A percentile compares a stretch with the other conserved stretches of the same genome.
Evolutionary conservation across 345 rosid species (phyloP).

Genomic region (Moringa oleifera): DNA sequence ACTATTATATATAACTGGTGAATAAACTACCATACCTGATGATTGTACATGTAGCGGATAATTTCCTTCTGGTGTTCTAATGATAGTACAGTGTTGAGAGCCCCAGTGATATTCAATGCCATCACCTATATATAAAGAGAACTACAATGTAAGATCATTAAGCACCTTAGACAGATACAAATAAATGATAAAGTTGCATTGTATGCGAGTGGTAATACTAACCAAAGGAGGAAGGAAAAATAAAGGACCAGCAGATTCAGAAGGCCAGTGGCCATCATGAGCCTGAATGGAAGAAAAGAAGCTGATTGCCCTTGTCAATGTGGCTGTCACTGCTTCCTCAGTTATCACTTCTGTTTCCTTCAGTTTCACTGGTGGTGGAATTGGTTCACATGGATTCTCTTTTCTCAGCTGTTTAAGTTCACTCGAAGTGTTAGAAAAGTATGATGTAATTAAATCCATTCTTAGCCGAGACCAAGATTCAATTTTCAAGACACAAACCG

Average conservation of each 20-base stretch:
- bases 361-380: constrained; percentile 36
- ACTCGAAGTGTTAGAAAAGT: too few species aligned
- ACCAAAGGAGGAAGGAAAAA: constrained; percentile 66
- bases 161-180: too few species aligned
- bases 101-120: constrained; percentile 45
- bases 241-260: constrained; percentile 54
- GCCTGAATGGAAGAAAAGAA: constrained; percentile 57
- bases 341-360: constrained; percentile 26
- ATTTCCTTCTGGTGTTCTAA: constrained; percentile 52
- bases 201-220: background rate
- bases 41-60: constrained; percentile 52
- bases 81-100: constrained; percentile 34
- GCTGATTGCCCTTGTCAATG: constrained; percentile 40
- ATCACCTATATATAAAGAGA: constrained; percentile 58
- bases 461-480: too few species aligned
- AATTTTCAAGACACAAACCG: too few species aligned
- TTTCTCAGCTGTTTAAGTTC: constrained; percentile 35
- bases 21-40: constrained; percentile 52
- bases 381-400: constrained; percentile 27
- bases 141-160: too few species aligned
- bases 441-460: too few species aligned
- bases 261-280: constrained; percentile 71
- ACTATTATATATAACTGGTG: too few species aligned
- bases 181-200: too few species aligned
- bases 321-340: constrained; percentile 29